Percentiles rank a stretch among this genome's conserved stretches.
Conservation (phyloP, 208 protist genomes). For the Trypanosoma scelopori region DNA sequence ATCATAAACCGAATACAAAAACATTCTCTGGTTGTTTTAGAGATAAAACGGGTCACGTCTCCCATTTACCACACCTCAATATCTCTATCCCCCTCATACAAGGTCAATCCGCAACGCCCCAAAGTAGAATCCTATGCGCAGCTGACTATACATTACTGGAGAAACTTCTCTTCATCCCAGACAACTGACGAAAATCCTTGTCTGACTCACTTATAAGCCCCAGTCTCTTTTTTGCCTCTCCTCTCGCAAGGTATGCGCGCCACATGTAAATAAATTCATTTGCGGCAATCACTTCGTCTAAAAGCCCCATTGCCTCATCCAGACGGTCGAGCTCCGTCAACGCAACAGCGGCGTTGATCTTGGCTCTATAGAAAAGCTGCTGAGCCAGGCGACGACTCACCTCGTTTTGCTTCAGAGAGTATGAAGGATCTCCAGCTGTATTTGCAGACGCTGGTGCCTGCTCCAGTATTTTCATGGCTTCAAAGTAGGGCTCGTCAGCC, state of each 20-base stretch:
- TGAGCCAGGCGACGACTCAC: conserved; percentile 47
- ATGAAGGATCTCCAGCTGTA: conserved; percentile 47
- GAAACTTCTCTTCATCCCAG: conserved; percentile 62
- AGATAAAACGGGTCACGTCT: neutral
- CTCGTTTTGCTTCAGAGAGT: conserved; percentile 47
- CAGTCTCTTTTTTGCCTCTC: conserved; percentile 71
- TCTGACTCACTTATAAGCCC: conserved; percentile 80
- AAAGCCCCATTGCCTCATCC: conserved; percentile 64
- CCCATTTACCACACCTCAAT: neutral
- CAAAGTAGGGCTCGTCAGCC: conserved; percentile 55
- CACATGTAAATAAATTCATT: conserved; percentile 91
- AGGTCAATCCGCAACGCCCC: neutral
- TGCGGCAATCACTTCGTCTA: conserved; percentile 66
- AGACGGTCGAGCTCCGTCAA: conserved; percentile 68
- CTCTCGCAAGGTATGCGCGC: conserved; percentile 76
- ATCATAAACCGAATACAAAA: neutral
- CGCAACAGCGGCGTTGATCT: conserved; percentile 66
- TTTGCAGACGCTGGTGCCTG: conserved; percentile 49
- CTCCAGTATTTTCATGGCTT: conserved; percentile 47
- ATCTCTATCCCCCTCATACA: neutral
- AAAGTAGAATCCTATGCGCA: conserved; percentile 8
- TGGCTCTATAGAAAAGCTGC: conserved; percentile 79
- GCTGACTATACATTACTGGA: conserved; percentile 37
- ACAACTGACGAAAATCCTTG: conserved; percentile 78
- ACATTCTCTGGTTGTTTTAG: neutral